A percentile compares a stretch with the other conserved stretches of the same genome.
phyloP scores from a whole-genome alignment of 1,284 basidiomycete genomes.

The Microbotryum violaceum region DNA sequence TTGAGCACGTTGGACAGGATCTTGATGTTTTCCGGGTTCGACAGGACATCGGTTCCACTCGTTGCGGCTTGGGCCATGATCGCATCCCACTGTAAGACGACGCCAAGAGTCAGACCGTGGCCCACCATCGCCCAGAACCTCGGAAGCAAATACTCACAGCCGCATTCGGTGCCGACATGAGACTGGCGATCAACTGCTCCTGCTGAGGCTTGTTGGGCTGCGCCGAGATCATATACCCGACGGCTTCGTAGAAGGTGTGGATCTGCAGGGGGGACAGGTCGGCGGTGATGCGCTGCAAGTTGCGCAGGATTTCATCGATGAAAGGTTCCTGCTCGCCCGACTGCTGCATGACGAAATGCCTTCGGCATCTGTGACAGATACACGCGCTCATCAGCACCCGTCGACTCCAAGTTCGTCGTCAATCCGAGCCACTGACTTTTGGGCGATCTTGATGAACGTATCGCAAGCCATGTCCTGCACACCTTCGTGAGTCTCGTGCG shows the following conservation, averaged over 20 bases:
- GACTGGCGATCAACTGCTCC: conserved; percentile 85
- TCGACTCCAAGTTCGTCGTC: neutral
- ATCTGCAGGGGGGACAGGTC: conserved; percentile 94
- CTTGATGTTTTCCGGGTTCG: conserved; percentile 89
- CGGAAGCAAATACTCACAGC: conserved; percentile 45
- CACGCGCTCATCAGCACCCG: neutral
- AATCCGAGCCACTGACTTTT: conserved; percentile 51
- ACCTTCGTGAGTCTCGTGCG: conserved; percentile 99
- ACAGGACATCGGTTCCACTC: conserved; percentile 78
- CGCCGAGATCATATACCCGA: conserved; percentile 98
- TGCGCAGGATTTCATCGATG: conserved; percentile 92
- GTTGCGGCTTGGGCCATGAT: conserved; percentile 93
- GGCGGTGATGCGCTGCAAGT: conserved; percentile 87
- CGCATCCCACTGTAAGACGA: conserved; percentile 72
- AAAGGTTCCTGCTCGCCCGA: conserved; percentile 96
- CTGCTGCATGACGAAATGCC: conserved; percentile 99
- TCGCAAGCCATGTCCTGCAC: conserved; percentile 99
- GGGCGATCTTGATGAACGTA: conserved; percentile 99
- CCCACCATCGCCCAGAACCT: neutral
- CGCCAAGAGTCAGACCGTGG: neutral
- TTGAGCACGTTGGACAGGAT: conserved; percentile 95
- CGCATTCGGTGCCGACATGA: conserved; percentile 97
- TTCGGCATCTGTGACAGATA: conserved; percentile 52
- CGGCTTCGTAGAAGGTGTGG: conserved; percentile 95
- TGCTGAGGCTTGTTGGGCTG: conserved; percentile 97